Evolutionary conservation across 2,329 filamentous ascomycete species (phyloP), one percentile per base, ranked within the genome.

Genomic region (Alternaria postmessia): DNA sequence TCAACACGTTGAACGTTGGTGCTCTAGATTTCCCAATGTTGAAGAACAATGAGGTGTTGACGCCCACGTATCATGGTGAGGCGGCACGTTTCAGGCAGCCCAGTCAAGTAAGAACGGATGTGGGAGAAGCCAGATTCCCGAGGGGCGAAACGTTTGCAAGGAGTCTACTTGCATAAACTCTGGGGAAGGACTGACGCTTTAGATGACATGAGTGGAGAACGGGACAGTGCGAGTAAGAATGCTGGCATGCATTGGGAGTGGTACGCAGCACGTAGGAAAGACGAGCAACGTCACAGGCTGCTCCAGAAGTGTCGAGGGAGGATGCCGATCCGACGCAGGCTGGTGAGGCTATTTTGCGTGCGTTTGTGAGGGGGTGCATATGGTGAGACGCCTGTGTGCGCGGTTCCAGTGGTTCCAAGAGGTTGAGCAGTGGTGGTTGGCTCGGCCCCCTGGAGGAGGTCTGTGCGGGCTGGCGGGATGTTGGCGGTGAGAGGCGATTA

Each of bases 401-500:
- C 55, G 64, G 62, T 57, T 63, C 61, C 48, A 54, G 55, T 53
- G 64, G 62, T 57, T 62, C 61, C 48, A 55, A 30, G 30, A 36
- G 14, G 46, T 59, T 54, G 53, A 62, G 28, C 24, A 20, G 49
- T 48, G 24, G 61, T 70, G 67, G 55, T 64, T 66, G 67, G 65
- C 55, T 44, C 55, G 51, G 43, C 28, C 59, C 61, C 57, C 58
- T 63, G 54, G 52, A 47, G 24, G 2, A 52, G 64, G 64, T 22
- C 55, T 39, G 65, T 66, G 65, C 65, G 43, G 48, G 42, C 44
- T 55, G 55, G 68, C 61, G 64, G 57, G 57, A 57, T 66, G 64
- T 62, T 66, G 64, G 70, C 69, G 68, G 69, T 72, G 71, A 68
- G 62, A 36, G 48, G 57, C 52, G 41, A 43, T 57, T 66, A 65